phyloP scores from a whole-genome alignment of 176 grass and related monocot species.

The Aegilops umbellulata region DNA sequence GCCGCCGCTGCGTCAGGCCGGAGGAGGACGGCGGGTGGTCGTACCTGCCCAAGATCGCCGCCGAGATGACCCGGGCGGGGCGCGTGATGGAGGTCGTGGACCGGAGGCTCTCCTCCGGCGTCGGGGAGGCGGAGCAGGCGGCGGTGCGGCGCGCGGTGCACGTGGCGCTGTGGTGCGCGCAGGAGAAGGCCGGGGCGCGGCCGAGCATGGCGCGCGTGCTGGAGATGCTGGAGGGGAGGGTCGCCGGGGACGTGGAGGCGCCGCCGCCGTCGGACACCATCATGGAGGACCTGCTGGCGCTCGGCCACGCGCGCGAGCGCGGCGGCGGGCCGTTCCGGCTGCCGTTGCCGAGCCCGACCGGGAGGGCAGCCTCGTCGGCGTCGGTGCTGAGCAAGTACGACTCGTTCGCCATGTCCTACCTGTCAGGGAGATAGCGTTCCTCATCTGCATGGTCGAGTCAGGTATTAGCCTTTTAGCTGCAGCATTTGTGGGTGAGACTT shows the following conservation, averaged over 20 bases:
- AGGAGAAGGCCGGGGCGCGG: conserved; percentile 47
- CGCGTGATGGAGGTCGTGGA: conserved; percentile 52
- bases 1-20: conserved; percentile 38
- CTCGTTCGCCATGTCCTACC: conserved; percentile 41
- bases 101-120: neutral
- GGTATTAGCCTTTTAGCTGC: neutral
- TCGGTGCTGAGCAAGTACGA: conserved; percentile 24
- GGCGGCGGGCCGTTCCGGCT: neutral
- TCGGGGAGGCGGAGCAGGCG: neutral
- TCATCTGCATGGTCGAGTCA: neutral
- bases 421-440: conserved; percentile 22
- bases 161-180: conserved; percentile 71
- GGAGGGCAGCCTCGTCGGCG: neutral
- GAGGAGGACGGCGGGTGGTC: conserved; percentile 40
- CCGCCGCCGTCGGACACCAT: conserved; percentile 55
- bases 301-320: neutral
- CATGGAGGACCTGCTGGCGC: conserved; percentile 39
- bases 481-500: neutral
- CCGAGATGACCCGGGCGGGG: conserved; percentile 40
- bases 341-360: neutral
- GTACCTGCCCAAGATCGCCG: conserved; percentile 55
- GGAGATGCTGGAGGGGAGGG: conserved; percentile 63
- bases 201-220: conserved; percentile 68
- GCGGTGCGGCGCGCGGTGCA: conserved; percentile 40
- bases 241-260: conserved; percentile 18